Percentiles rank a stretch among this genome's conserved stretches.
phyloP scores from a whole-genome alignment of 2,329 filamentous ascomycete species.

The Lasiodiplodia theobromae region DNA sequence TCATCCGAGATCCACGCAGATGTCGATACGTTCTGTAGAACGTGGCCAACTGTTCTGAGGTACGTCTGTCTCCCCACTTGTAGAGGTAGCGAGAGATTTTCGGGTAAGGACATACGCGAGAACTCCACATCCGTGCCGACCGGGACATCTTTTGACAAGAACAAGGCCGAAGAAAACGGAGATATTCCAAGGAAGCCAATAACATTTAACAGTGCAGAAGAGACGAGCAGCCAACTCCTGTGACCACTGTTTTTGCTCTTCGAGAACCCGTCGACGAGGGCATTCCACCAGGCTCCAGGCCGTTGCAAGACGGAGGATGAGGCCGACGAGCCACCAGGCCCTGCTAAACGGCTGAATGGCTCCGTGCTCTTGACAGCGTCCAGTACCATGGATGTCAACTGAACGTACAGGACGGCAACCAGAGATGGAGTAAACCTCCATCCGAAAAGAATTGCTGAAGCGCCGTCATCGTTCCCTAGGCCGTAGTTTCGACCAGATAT shows the following conservation, averaged over 20 bases:
- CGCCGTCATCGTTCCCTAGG: neutral
- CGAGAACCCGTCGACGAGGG: neutral
- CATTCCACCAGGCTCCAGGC: neutral
- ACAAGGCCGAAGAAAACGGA: neutral
- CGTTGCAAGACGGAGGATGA: neutral
- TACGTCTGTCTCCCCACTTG: neutral
- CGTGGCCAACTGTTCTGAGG: neutral
- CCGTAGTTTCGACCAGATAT: neutral
- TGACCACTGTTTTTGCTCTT: neutral
- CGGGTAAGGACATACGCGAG: neutral
- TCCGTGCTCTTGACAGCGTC: neutral
- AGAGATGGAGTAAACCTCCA: neutral
- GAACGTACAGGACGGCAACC: neutral
- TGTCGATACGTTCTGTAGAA: constrained; percentile 1
- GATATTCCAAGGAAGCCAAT: neutral
- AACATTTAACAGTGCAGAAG: neutral
- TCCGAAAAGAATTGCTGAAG: neutral
- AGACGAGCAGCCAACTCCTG: neutral
- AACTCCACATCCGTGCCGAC: neutral
- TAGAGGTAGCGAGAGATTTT: neutral
- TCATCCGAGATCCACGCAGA: constrained; percentile 1
- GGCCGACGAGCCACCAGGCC: neutral
- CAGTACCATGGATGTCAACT: neutral
- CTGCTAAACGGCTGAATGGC: neutral
- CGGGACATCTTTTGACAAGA: neutral